phyloP scores from a whole-genome alignment of 371 early-diverging fungal genomes.

The Mucor velutinosus region DNA sequence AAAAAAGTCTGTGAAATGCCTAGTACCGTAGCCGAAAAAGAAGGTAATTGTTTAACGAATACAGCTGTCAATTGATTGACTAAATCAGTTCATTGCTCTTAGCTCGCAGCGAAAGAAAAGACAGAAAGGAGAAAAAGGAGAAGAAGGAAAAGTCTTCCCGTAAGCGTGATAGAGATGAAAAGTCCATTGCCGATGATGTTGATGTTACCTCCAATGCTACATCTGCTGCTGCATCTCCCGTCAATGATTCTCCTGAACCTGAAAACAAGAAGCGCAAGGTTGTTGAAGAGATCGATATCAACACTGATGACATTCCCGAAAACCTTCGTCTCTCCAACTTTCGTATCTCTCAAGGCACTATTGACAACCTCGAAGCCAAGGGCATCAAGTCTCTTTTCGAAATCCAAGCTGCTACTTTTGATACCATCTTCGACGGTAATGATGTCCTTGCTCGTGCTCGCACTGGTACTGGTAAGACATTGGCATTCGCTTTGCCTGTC shows the following conservation, averaged over 20 bases:
- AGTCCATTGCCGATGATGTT: slow-evolving; percentile 22
- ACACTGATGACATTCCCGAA: slow-evolving; percentile 61
- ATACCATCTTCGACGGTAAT: slow-evolving; percentile 82
- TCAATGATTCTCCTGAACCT: slow-evolving; percentile 16
- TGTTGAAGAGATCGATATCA: slow-evolving; percentile 27
- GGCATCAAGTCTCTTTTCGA: slow-evolving; percentile 87
- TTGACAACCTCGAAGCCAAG: slow-evolving; percentile 62
- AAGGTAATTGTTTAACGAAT: slow-evolving; percentile 1
- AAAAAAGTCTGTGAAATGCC: slow-evolving; percentile 5
- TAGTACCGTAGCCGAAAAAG: slow-evolving; percentile 12
- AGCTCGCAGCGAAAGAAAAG: slow-evolving; percentile 13
- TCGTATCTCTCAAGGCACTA: slow-evolving; percentile 64
- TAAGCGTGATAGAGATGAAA: slow-evolving; percentile 24
- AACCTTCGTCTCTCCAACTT: slow-evolving; percentile 69
- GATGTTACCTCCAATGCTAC: slow-evolving; percentile 15
- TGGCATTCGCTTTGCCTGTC: slow-evolving; percentile 90
- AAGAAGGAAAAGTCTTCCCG: slow-evolving; percentile 37
- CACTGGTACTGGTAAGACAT: slow-evolving; percentile 96
- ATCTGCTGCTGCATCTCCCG: slow-evolving; percentile 3
- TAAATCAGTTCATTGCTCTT: not conserved
- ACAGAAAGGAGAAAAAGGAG: slow-evolving; percentile 35
- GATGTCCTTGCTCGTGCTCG: slow-evolving; percentile 95
- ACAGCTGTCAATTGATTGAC: not conserved
- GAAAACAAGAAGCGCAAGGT: slow-evolving; percentile 34
- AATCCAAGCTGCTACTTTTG: slow-evolving; percentile 89